Conservation (phyloP, 257 asterid genomes). For the Solanum pimpinellifolium region DNA sequence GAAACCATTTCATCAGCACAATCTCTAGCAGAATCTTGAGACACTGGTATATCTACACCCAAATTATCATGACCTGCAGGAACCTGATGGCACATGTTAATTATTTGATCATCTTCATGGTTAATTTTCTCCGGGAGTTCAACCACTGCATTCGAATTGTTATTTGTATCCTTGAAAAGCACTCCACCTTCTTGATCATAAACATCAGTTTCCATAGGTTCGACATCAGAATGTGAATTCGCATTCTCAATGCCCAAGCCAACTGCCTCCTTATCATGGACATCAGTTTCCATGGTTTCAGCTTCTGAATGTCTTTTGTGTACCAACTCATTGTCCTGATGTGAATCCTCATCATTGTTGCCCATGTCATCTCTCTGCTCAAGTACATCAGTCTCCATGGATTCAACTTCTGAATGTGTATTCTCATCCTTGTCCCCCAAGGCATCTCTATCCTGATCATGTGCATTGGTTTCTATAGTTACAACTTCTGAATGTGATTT, state of each 20-base stretch:
- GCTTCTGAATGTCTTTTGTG: background rate
- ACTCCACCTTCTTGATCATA: conserved; percentile 4
- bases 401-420: background rate
- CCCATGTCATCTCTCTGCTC: background rate
- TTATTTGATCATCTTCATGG: background rate
- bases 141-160: background rate
- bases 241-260: background rate
- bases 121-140: background rate
- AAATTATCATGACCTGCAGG: conserved; percentile 6
- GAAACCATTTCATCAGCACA: background rate
- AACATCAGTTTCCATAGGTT: background rate
- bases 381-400: background rate
- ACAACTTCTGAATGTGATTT: conserved; percentile 1
- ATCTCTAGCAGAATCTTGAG: background rate
- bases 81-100: background rate
- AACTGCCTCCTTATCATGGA: background rate
- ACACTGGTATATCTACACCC: conserved; percentile 2
- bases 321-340: background rate
- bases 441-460: background rate
- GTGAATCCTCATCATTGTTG: conserved; percentile 1
- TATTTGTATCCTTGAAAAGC: background rate
- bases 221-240: background rate
- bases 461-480: background rate
- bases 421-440: background rate
- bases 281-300: background rate